Evolutionary conservation across 2,329 filamentous ascomycete species (phyloP).

Genomic region (Paraphaeosphaeria minitans): DNA sequence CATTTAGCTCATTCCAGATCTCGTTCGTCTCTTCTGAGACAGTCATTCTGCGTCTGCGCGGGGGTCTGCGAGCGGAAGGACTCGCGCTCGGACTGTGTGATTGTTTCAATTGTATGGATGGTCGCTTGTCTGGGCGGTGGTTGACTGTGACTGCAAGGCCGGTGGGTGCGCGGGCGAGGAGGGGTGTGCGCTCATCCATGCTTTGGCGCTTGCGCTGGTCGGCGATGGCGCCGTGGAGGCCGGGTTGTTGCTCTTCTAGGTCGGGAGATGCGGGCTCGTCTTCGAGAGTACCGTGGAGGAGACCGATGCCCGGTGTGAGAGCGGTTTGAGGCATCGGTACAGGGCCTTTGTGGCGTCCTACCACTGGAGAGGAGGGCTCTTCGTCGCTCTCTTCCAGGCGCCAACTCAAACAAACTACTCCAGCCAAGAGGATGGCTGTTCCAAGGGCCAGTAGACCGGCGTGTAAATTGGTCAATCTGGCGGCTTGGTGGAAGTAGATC

Average conservation of each 20-base stretch:
- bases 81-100: slow-evolving; percentile 30
- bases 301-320: slow-evolving; percentile 80
- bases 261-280: slow-evolving; percentile 49
- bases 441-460: slow-evolving; percentile 84
- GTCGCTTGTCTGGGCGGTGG: slow-evolving; percentile 31
- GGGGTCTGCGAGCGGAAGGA: slow-evolving; percentile 29
- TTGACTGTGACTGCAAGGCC: slow-evolving; percentile 34
- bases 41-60: slow-evolving; percentile 47
- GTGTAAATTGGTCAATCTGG: slow-evolving; percentile 74
- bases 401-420: slow-evolving; percentile 92
- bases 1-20: slow-evolving; percentile 88
- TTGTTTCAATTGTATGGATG: slow-evolving; percentile 23
- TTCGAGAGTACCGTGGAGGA: slow-evolving; percentile 72
- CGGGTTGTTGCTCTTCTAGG: slow-evolving; percentile 36
- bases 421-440: slow-evolving; percentile 81
- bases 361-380: slow-evolving; percentile 56
- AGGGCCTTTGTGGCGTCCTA: slow-evolving; percentile 43
- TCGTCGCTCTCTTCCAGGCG: slow-evolving; percentile 77
- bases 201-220: slow-evolving; percentile 36
- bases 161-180: slow-evolving; percentile 41
- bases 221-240: slow-evolving; percentile 29
- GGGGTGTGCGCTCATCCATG: slow-evolving; percentile 43
- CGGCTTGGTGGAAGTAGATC: slow-evolving; percentile 93
- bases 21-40: slow-evolving; percentile 73
- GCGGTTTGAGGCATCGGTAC: slow-evolving; percentile 62